Evolutionary conservation across 1,284 basidiomycete genomes (phyloP), one percentile per base, ranked within the genome.

Genomic region (Sutorius eximius): DNA sequence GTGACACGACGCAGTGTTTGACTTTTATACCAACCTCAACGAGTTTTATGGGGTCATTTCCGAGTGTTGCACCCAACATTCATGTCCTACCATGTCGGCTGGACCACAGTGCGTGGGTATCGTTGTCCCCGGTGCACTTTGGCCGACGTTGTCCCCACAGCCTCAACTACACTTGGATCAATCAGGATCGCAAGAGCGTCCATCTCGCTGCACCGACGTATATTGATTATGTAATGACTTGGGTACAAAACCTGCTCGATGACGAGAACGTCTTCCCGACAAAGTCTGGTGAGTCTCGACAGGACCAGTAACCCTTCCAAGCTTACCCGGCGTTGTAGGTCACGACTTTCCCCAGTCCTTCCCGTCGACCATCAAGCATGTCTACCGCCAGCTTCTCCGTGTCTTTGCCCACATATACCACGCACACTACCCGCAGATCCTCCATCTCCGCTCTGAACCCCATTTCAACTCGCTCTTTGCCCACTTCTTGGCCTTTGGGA

Each of bases 401-500:
- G 93, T 99, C 46, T 98, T 98, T 73, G 95, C 96, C 1, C 96
- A 99, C 75, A 87, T 99, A 67, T 99, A 98, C 75, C 91, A 98
- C 71, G 89, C 93, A 5, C 96, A 99, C 71, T 99, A 95, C 71
- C 78, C 82, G 20, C 87, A 93, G 65, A 90, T 98, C 64, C 82
- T 99, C 20, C 95, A 99, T 71, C 83, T 99, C 22, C 93, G 92
- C 53, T 88, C 92, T 45, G 96, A 98, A 69, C 95, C 95, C 0
- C 95, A 98, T 73, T 95, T 98, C 77, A 98, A 98, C 74, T 93
- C 91, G n/a, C 83, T 98, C 34, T 98, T 98, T 67, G 95, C 95
- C 0, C 95, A 98, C 74, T 98, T 96, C 76, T 78, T 98, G 45
- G 92, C 95, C 0, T 98, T 98, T 66, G 90, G 93, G 38, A 86